phyloP scores from a whole-genome alignment of 352 stramenopile genomes.

The Saprolegnia parasitica region DNA sequence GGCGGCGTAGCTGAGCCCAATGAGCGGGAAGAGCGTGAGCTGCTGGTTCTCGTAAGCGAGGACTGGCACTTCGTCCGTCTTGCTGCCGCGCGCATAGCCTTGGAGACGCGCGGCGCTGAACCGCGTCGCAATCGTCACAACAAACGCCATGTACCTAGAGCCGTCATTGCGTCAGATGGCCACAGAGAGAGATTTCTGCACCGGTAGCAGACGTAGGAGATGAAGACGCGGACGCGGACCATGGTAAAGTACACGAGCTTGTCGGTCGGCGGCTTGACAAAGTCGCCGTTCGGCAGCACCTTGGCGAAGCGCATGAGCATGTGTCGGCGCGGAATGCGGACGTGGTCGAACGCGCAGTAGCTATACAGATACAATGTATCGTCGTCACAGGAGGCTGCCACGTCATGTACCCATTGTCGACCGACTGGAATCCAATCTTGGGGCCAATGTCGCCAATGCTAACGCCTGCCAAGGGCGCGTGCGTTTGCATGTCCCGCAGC shows the following conservation, averaged over 20 bases:
- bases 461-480: constrained; percentile 79
- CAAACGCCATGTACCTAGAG: constrained; percentile 27
- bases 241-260: constrained; percentile 64
- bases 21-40: constrained; percentile 43
- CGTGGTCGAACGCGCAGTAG: constrained; percentile 76
- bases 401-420: constrained; percentile 77
- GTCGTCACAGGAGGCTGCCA: background rate
- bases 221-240: constrained; percentile 39
- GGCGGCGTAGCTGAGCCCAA: constrained; percentile 46
- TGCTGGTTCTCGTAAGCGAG: constrained; percentile 66
- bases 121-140: constrained; percentile 44
- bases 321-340: constrained; percentile 72
- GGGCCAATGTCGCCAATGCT: constrained; percentile 87
- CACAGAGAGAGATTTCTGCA: background rate
- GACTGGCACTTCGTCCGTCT: constrained; percentile 43
- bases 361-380: background rate
- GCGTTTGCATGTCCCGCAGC: constrained; percentile 72
- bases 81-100: constrained; percentile 37
- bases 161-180: background rate
- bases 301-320: constrained; percentile 52
- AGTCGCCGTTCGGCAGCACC: constrained; percentile 55
- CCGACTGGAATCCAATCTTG: constrained; percentile 86
- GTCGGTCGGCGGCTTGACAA: constrained; percentile 54
- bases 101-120: constrained; percentile 52
- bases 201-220: background rate